Evolutionary conservation across 257 asterid genomes (phyloP).

Genomic region (Solanum chiquidenum): DNA sequence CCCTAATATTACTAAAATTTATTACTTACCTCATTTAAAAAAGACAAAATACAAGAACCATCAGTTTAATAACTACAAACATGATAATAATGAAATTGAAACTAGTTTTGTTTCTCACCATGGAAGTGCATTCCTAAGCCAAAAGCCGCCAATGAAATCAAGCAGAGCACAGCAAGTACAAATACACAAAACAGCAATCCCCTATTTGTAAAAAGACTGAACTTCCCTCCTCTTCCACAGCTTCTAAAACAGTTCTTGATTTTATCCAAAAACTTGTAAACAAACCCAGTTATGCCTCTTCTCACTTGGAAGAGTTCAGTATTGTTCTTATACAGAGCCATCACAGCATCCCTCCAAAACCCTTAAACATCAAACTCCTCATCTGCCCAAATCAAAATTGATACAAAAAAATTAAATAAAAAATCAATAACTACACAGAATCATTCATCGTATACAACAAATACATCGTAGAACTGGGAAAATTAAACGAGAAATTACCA

Average conservation of each 20-base stretch:
- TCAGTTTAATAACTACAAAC: neutral
- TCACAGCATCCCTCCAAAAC: conserved; percentile 23
- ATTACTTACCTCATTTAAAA: neutral
- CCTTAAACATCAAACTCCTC: conserved; percentile 23
- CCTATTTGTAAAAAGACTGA: conserved; percentile 35
- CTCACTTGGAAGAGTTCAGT: conserved; percentile 33
- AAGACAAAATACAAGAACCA: neutral
- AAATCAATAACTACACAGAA: neutral
- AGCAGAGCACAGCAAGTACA: conserved; percentile 43
- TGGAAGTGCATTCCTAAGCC: conserved; percentile 56
- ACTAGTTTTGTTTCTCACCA: conserved; percentile 29
- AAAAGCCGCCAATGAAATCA: conserved; percentile 42
- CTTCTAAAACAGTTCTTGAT: conserved; percentile 7
- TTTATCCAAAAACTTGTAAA: conserved; percentile 19
- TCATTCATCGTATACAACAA: neutral
- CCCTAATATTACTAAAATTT: neutral
- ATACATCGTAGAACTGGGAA: neutral
- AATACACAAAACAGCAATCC: conserved; percentile 44
- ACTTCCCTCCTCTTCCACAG: conserved; percentile 45
- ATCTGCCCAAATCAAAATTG: conserved; percentile 19
- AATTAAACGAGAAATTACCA: neutral
- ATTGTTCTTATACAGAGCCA: conserved; percentile 35
- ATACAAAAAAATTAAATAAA: neutral
- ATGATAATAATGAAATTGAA: neutral
- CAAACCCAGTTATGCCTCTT: conserved; percentile 21